Evolutionary conservation across 1,139 yeast species (phyloP), one percentile per base, ranked within the genome.

Genomic region (Arxiozyma bovina): DNA sequence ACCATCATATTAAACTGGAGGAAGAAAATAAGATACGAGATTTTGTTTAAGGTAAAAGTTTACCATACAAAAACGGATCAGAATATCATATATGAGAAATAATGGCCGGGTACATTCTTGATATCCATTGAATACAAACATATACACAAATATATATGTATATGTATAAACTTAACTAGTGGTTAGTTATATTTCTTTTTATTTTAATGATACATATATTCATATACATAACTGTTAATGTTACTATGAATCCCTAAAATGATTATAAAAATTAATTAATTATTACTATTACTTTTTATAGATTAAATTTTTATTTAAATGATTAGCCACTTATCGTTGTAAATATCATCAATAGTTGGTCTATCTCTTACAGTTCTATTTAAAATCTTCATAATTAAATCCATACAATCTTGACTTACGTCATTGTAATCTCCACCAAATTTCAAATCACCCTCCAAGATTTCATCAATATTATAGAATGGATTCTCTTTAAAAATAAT

Each of bases 401-500:
- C 75, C 41, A 82, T 73, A 55, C 87, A 80, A 1, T 70, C 75
- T 4, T 81, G 82, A 63, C 88, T 81, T 43, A 85, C 76, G 7
- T 61, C 58, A 1, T 53, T 55, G n/a, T 79, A 76, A 58, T 75
- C 80, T 2, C 90, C 90, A 2, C 90, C 90, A 43, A 85, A 74
- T 49, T 91, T 79, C 59, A 91, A 74, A 57, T 86, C 91, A 4
- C 95, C 96, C 63, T 89, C 96, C 82, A 91, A 82, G 55, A 93
- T 93, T 69, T 91, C 98, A 70, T 91, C 97, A 48, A 91, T 95
- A 66, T 88, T 89, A 70, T 89, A 88, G 66, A 91, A 93, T 8
- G 99, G 99, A 62, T 90, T 90, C 68, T 93, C 98, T 67, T 90
- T 89, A 74, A 86, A 93, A 18, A 91, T 77, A 67, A 93, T 79